Percentiles rank a stretch among this genome's conserved stretches.
Evolutionary conservation across 495 filamentous ascomycete species (phyloP).

Genomic region (Xylaria longipes): DNA sequence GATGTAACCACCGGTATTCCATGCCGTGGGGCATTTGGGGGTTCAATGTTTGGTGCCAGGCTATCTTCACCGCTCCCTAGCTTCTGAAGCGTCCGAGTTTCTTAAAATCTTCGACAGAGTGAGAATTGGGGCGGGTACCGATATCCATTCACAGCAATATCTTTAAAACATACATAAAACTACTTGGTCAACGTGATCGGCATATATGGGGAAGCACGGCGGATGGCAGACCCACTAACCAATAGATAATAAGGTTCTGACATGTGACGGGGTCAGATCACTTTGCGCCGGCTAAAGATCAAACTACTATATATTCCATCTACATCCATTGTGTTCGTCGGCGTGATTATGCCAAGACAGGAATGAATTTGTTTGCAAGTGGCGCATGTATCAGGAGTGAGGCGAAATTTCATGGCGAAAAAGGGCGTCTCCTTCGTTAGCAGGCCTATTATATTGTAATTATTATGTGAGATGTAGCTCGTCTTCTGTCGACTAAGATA

Average conservation of each 20-base stretch:
- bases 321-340: background rate
- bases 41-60: background rate
- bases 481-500: background rate
- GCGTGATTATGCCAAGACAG: background rate
- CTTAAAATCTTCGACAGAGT: background rate
- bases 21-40: background rate
- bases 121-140: background rate
- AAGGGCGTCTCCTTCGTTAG: background rate
- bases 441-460: slow-evolving; percentile 9
- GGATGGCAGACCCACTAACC: background rate
- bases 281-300: background rate
- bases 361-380: too few species aligned
- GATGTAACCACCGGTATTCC: slow-evolving; percentile 10
- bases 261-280: slow-evolving; percentile 6
- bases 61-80: background rate
- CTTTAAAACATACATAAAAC: background rate
- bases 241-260: background rate
- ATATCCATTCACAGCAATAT: background rate
- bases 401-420: background rate
- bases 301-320: background rate
- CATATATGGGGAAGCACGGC: background rate
- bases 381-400: background rate
- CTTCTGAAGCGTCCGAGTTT: background rate
- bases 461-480: slow-evolving; percentile 10
- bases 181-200: background rate